Percentiles rank a stretch among this genome's conserved stretches.
Evolutionary conservation across 2,329 filamentous ascomycete genomes (phyloP).

Genomic region (Emericellopsis cladophorae): DNA sequence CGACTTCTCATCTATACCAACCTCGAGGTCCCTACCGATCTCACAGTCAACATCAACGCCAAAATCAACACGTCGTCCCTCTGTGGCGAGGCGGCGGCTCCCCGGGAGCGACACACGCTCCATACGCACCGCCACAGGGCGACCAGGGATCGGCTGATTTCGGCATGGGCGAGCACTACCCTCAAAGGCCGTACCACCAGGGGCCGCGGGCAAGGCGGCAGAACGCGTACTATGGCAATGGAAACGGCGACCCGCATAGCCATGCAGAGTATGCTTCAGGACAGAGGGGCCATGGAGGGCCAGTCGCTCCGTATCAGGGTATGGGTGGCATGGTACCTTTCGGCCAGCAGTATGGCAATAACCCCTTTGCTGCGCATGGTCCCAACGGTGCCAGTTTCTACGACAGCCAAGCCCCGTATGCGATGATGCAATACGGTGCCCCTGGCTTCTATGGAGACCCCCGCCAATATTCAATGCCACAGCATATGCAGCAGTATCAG

Average conservation of each 20-base stretch:
- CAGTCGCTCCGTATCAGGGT: not conserved
- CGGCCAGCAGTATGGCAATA: slow-evolving; percentile 8
- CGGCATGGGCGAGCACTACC: not conserved
- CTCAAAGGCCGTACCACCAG: not conserved
- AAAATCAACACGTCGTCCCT: slow-evolving; percentile 1
- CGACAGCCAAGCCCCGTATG: slow-evolving; percentile 25
- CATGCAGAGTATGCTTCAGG: slow-evolving; percentile 5
- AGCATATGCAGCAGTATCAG: slow-evolving; percentile 25
- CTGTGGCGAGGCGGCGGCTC: slow-evolving; percentile 8
- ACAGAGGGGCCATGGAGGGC: slow-evolving; percentile 11
- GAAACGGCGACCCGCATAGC: slow-evolving; percentile 2
- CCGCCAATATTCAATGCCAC: slow-evolving; percentile 5
- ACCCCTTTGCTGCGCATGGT: slow-evolving; percentile 32
- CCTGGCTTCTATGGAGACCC: slow-evolving; percentile 4
- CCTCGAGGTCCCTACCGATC: not conserved
- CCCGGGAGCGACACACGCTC: slow-evolving; percentile 19
- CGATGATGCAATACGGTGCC: slow-evolving; percentile 37
- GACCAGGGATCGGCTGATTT: slow-evolving; percentile 20
- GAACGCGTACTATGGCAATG: not conserved
- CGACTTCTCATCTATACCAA: not conserved
- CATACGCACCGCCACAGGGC: slow-evolving; percentile 43
- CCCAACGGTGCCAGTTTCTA: slow-evolving; percentile 26
- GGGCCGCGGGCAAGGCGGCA: not conserved
- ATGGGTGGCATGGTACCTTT: slow-evolving; percentile 1
- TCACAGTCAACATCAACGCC: too few relatives aligned